These are phyloP conservation scores for Acanthamoeba pearcei DNA, from an alignment of 208 protist species.

Conservation along the genomic window DNA sequence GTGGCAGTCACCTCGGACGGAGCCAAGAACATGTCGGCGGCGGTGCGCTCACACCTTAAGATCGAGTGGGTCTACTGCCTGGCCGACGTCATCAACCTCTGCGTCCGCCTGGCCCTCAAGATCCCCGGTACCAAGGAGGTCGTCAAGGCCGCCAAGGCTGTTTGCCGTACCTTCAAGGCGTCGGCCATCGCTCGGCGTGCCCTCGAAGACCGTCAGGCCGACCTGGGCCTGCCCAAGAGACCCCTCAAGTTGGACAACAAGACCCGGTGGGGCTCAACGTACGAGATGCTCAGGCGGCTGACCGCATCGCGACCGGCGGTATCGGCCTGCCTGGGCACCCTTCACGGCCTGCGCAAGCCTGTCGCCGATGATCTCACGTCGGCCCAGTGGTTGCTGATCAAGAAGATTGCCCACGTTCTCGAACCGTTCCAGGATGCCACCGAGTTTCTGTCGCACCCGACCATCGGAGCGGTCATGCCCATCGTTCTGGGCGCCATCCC, in stretches of 20 bases:
- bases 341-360: slow-evolving; percentile 5
- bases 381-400: not conserved
- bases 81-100: slow-evolving; percentile 44
- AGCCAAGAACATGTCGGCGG: slow-evolving; percentile 25
- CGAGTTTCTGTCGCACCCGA: slow-evolving; percentile 32
- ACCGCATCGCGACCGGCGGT: not conserved
- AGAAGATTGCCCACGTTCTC: not conserved
- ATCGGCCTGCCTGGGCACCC: slow-evolving; percentile 10
- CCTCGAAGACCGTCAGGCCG: slow-evolving; percentile 1
- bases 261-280: not conserved
- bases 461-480: slow-evolving; percentile 45
- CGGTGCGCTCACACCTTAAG: slow-evolving; percentile 10
- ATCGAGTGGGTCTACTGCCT: slow-evolving; percentile 53
- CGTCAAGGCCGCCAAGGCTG: not conserved
- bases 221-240: slow-evolving; percentile 12
- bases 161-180: slow-evolving; percentile 16
- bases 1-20: not conserved
- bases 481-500: slow-evolving; percentile 9
- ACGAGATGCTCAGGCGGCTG: not conserved
- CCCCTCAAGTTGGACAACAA: slow-evolving; percentile 8
- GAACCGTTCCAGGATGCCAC: slow-evolving; percentile 17
- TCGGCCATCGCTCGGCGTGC: not conserved
- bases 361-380: not conserved
- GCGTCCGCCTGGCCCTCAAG: slow-evolving; percentile 19
- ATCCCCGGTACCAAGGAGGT: slow-evolving; percentile 31